These are phyloP conservation scores for Euryodendron excelsum DNA, from an alignment of 148 eudicot species.

Conservation along the genomic window DNA sequence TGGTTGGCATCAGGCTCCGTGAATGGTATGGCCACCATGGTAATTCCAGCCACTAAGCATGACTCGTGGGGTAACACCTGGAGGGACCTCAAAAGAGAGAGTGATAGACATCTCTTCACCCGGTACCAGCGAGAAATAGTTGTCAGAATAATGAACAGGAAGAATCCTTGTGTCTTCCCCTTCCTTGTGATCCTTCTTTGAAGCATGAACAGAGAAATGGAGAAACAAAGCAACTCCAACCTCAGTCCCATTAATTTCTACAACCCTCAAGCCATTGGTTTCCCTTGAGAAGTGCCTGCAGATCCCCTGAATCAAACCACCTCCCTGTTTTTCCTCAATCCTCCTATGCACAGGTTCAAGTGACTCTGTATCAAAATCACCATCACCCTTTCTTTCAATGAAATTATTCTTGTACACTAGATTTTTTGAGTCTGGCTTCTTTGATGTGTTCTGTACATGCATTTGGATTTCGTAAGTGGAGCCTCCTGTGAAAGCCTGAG, in stretches of 20 bases:
- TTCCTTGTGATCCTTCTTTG: conserved; percentile 46
- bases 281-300: conserved; percentile 33
- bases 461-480: conserved; percentile 63
- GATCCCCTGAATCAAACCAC: conserved; percentile 48
- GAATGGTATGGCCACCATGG: conserved; percentile 37
- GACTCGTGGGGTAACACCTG: conserved; percentile 65
- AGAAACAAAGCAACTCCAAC: conserved; percentile 89
- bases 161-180: conserved; percentile 86
- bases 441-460: conserved; percentile 67
- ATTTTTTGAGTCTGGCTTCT: conserved; percentile 46
- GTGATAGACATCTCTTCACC: conserved; percentile 66
- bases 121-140: conserved; percentile 86
- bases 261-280: conserved; percentile 27
- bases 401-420: conserved; percentile 46
- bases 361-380: conserved; percentile 28
- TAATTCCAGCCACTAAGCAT: conserved; percentile 80
- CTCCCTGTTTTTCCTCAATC: conserved; percentile 24
- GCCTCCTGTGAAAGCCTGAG: conserved; percentile 42
- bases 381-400: conserved; percentile 9
- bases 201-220: conserved; percentile 74
- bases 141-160: conserved; percentile 97
- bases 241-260: conserved; percentile 57
- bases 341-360: conserved; percentile 1
- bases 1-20: conserved; percentile 22
- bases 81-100: conserved; percentile 75